Evolutionary conservation across 2,329 filamentous ascomycete species (phyloP), one percentile per base, ranked within the genome.

Genomic region (Dothideomycetes sp.): DNA sequence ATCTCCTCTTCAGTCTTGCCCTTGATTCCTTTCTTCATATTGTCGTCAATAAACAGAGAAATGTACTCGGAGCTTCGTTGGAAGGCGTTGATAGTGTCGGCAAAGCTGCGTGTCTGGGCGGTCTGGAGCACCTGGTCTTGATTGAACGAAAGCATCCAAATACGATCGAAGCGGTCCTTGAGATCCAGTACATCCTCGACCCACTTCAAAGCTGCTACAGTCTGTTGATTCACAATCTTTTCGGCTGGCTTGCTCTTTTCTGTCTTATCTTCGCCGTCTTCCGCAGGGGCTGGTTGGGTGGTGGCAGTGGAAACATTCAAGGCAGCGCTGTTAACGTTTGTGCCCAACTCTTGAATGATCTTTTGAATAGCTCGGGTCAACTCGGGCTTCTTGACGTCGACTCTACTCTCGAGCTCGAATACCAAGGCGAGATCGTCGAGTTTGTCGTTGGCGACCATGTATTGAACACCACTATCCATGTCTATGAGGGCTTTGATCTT

Each of bases 31-130:
- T 89, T 84, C 65, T 94, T 94, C 54, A 98, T 75, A 55, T 88
- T 94, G 53, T 96, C 89, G 53, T 98, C 91, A 44, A 98, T 94
- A 63, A 94, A 98, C 0, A 98, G 72, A 0, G 91, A 98, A 5
- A 96, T 82, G 56, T 86, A 94, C 57, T 98, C 91, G 1, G 89
- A 85, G 51, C 83, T 82, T 47, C 88, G 79, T 11, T 69, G 62
- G 56, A 94, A 95, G 0, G 78, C 64, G 58, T 95, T 96, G 69
- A 98, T 94, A 53, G 96, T 94, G 12, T 93, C 82, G 1, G 84
- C 74, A 53, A 95, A 94, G 56, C 87, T 94, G 55, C 81, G 81
- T 2, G 85, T 88, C 18, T 96, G 70, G 0, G 85, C 80, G 2
- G 82, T 84, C 53, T 94, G 84, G 12, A 98, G 68, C 6, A 78